Conservation (phyloP, 1,284 basidiomycete genomes). For the Ganoderma multipileum region DNA sequence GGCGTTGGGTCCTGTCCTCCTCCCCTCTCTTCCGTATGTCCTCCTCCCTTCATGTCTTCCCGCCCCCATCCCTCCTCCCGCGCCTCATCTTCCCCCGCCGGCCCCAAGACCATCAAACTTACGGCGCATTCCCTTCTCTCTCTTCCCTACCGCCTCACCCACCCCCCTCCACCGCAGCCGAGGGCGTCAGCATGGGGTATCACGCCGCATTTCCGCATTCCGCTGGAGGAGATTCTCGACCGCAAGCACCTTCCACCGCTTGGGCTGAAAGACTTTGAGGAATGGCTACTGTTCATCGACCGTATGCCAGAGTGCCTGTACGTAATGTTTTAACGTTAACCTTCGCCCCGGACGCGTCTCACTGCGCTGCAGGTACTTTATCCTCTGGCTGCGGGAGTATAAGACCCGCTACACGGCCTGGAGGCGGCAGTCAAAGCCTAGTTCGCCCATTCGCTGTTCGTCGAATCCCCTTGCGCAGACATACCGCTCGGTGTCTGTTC, state of each 20-base stretch:
- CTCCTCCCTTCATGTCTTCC: conserved; percentile 30
- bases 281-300: conserved; percentile 81
- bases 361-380: conserved; percentile 61
- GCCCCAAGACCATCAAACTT: conserved; percentile 57
- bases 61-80: conserved; percentile 25
- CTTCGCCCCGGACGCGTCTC: conserved; percentile 11
- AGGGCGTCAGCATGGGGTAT: conserved; percentile 64
- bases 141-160: conserved; percentile 66
- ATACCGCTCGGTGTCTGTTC: conserved; percentile 40
- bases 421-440: conserved; percentile 51
- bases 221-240: conserved; percentile 72
- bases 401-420: conserved; percentile 65
- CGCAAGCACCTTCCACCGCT: conserved; percentile 77
- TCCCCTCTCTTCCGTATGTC: conserved; percentile 27
- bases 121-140: conserved; percentile 52
- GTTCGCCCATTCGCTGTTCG: conserved; percentile 32
- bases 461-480: conserved; percentile 32
- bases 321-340: conserved; percentile 33
- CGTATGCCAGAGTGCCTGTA: conserved; percentile 73
- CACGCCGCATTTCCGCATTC: conserved; percentile 52
- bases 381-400: conserved; percentile 77
- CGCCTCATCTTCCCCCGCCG: conserved; percentile 31
- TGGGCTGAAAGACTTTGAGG: conserved; percentile 81
- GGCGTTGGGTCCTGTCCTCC: conserved; percentile 5
- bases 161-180: conserved; percentile 70